Percentiles rank a stretch among this genome's conserved stretches.
phyloP scores from a whole-genome alignment of 257 asterid genomes.

The Phtheirospermum japonicum region DNA sequence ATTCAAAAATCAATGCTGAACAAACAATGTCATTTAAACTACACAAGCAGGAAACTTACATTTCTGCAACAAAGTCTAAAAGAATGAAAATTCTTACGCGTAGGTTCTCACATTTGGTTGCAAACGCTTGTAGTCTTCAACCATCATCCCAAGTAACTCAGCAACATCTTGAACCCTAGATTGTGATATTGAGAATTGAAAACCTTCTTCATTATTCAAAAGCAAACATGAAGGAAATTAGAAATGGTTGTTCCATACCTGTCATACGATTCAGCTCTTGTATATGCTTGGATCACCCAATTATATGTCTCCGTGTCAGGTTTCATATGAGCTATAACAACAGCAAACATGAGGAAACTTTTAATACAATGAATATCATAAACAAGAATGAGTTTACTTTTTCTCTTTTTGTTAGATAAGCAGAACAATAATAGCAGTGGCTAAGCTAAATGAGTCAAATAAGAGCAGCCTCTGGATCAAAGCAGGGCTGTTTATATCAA shows the following conservation, averaged over 20 bases:
- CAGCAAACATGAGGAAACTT: slow-evolving; percentile 26
- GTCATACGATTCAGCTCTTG: slow-evolving; percentile 97
- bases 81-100: slow-evolving; percentile 68
- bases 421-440: slow-evolving; percentile 16
- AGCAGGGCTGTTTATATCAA: slow-evolving; percentile 18
- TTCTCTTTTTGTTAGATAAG: neutral
- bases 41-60: slow-evolving; percentile 24
- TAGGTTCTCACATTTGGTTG: slow-evolving; percentile 98
- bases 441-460: slow-evolving; percentile 18
- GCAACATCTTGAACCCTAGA: slow-evolving; percentile 98
- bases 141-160: slow-evolving; percentile 98
- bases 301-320: slow-evolving; percentile 97
- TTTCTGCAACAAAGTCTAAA: slow-evolving; percentile 30
- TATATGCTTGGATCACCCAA: slow-evolving; percentile 98
- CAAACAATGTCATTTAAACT: slow-evolving; percentile 22
- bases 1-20: slow-evolving; percentile 10
- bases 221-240: slow-evolving; percentile 23
- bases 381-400: neutral
- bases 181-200: slow-evolving; percentile 29
- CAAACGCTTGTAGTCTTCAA: slow-evolving; percentile 86
- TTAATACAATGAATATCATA: slow-evolving; percentile 13
- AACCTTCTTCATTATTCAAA: slow-evolving; percentile 24
- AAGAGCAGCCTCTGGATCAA: slow-evolving; percentile 19
- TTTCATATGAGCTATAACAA: slow-evolving; percentile 74
- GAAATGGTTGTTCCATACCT: slow-evolving; percentile 44